Evolutionary conservation across 148 eudicot genomes (phyloP).

Genomic region (Dianthus caryophyllus): DNA sequence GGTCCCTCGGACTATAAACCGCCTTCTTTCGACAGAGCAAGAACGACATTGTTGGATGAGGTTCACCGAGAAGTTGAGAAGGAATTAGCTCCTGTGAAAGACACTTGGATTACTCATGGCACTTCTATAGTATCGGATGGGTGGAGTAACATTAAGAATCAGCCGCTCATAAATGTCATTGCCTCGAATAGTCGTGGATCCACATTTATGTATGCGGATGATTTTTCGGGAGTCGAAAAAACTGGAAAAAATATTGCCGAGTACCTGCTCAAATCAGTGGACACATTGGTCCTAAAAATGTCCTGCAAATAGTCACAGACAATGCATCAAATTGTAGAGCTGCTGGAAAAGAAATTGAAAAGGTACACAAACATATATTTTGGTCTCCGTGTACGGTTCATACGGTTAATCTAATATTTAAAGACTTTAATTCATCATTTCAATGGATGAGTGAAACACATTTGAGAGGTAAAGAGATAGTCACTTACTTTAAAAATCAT

Average conservation of each 20-base stretch:
- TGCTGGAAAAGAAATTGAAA: constrained; percentile 6
- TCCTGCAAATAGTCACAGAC: constrained; percentile 23
- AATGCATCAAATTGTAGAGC: constrained; percentile 18
- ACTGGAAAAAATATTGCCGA: constrained; percentile 4
- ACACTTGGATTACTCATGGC: constrained; percentile 10
- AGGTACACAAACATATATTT: constrained; percentile 22
- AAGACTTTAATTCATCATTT: constrained; percentile 5
- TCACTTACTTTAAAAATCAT: constrained; percentile 22
- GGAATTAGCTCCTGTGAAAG: constrained; percentile 4
- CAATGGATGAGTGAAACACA: neutral
- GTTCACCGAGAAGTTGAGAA: neutral
- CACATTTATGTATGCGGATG: constrained; percentile 13
- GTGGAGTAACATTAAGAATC: constrained; percentile 16
- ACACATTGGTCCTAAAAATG: constrained; percentile 18
- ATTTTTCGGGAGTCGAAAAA: constrained; percentile 16
- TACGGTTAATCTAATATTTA: constrained; percentile 17
- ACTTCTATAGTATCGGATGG: constrained; percentile 23
- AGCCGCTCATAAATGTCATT: constrained; percentile 15
- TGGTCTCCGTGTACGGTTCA: constrained; percentile 19
- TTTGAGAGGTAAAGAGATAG: constrained; percentile 2
- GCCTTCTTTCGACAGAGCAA: constrained; percentile 12
- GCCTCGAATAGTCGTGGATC: constrained; percentile 14
- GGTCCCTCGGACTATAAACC: constrained; percentile 21
- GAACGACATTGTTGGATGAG: constrained; percentile 16
- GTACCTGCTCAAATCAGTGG: constrained; percentile 9